Conservation (phyloP, 306 rosid genomes). For the Mimosa pudica region DNA sequence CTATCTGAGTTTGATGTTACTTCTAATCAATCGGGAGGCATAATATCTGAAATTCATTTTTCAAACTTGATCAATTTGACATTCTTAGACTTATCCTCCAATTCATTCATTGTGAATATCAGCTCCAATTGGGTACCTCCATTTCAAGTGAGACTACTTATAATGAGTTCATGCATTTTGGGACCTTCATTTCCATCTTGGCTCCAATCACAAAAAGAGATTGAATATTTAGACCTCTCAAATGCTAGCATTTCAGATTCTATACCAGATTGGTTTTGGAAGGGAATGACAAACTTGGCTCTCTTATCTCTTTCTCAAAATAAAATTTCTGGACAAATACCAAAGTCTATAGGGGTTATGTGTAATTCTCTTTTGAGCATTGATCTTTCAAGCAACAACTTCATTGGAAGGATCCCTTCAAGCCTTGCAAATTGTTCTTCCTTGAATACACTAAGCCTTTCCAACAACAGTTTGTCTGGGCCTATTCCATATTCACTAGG, state of each 20-base stretch:
- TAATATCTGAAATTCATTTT: slow-evolving; percentile 46
- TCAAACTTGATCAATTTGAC: slow-evolving; percentile 28
- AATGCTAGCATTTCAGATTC: slow-evolving; percentile 45
- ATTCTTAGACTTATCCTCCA: slow-evolving; percentile 21
- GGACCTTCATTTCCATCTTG: slow-evolving; percentile 53
- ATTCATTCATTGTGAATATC: slow-evolving; percentile 42
- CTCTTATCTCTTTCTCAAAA: slow-evolving; percentile 47
- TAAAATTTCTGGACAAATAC: slow-evolving; percentile 38
- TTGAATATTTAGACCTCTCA: slow-evolving; percentile 31
- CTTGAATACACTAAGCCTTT: slow-evolving; percentile 40
- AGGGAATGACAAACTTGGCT: slow-evolving; percentile 17
- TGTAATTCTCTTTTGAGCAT: not conserved
- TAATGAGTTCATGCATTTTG: slow-evolving; percentile 45
- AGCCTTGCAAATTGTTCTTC: slow-evolving; percentile 40
- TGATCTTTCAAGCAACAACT: slow-evolving; percentile 47
- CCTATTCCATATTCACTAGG: slow-evolving; percentile 43
- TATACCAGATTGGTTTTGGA: slow-evolving; percentile 56
- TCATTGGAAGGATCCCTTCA: slow-evolving; percentile 42
- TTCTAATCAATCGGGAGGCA: slow-evolving; percentile 46
- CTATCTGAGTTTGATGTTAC: slow-evolving; percentile 39
- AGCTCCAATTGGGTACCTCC: slow-evolving; percentile 48
- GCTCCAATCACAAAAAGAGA: slow-evolving; percentile 42
- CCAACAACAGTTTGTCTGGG: slow-evolving; percentile 42
- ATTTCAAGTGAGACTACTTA: slow-evolving; percentile 25
- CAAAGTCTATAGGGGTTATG: slow-evolving; percentile 32